A percentile compares a stretch with the other conserved stretches of the same genome.
phyloP scores from a whole-genome alignment of 2,329 filamentous ascomycete genomes.

The Phaeoacremonium minimum region DNA sequence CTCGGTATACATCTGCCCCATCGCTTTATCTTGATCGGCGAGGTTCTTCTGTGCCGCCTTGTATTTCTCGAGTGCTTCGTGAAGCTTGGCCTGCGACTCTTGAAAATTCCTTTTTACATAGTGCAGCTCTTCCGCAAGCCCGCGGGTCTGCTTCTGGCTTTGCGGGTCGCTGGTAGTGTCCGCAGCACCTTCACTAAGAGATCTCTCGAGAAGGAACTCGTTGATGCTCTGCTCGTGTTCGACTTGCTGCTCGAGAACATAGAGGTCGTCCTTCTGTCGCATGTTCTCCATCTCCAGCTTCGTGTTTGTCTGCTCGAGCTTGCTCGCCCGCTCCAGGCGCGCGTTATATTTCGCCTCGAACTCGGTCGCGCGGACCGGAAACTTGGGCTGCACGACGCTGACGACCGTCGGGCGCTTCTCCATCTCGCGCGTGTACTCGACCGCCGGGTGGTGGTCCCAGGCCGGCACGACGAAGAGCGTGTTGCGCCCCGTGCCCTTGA shows the following conservation, averaged over 20 bases:
- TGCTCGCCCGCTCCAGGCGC: slow-evolving; percentile 5
- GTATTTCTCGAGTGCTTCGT: too few relatives aligned
- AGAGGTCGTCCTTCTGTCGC: background rate
- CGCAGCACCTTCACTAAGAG: background rate
- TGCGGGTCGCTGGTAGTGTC: slow-evolving; percentile 3
- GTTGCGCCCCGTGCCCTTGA: slow-evolving; percentile 36
- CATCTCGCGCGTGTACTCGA: slow-evolving; percentile 36
- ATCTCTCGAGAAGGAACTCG: slow-evolving; percentile 6
- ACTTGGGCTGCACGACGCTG: slow-evolving; percentile 16
- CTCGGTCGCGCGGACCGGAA: slow-evolving; percentile 25
- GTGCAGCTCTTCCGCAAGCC: slow-evolving; percentile 9
- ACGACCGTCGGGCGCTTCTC: slow-evolving; percentile 38
- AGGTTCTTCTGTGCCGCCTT: too few relatives aligned
- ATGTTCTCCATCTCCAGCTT: background rate
- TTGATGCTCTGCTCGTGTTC: slow-evolving; percentile 1
- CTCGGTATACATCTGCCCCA: background rate
- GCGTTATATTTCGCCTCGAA: slow-evolving; percentile 19
- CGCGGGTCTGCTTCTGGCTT: slow-evolving; percentile 3
- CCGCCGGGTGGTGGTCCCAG: slow-evolving; percentile 38
- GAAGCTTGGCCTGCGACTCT: slow-evolving; percentile 1
- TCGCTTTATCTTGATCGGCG: too few relatives aligned
- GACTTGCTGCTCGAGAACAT: slow-evolving; percentile 1
- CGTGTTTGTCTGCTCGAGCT: slow-evolving; percentile 4
- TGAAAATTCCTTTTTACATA: slow-evolving; percentile 3
- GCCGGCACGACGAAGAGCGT: slow-evolving; percentile 52